Percentiles rank a stretch among this genome's conserved stretches.
Evolutionary conservation across 2,329 filamentous ascomycete genomes (phyloP).

Genomic region (Domatiomyces catenatus): DNA sequence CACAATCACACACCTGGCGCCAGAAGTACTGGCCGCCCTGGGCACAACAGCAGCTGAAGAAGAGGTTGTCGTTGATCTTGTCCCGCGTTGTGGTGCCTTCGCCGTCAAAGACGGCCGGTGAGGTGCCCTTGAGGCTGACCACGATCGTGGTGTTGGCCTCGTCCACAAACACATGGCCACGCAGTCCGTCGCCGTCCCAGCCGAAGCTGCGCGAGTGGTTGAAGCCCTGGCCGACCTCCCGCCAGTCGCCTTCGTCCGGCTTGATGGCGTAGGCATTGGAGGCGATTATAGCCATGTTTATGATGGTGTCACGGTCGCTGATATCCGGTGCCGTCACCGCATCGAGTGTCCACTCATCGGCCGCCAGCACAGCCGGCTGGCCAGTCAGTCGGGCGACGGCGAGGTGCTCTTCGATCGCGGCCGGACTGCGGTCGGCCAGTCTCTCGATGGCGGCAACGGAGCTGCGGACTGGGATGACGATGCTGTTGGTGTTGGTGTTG

Average conservation of each 20-base stretch:
- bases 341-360: conserved; percentile 70
- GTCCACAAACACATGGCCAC: conserved; percentile 85
- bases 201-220: conserved; percentile 84
- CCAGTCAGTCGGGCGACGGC: conserved; percentile 55
- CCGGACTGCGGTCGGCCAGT: conserved; percentile 60
- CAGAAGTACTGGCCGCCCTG: conserved; percentile 83
- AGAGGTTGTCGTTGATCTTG: conserved; percentile 94
- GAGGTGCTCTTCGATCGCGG: conserved; percentile 64
- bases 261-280: conserved; percentile 73
- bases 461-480: conserved; percentile 39
- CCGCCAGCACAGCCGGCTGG: conserved; percentile 49
- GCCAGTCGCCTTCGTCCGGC: conserved; percentile 61
- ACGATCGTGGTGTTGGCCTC: conserved; percentile 72
- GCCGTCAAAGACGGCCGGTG: conserved; percentile 84
- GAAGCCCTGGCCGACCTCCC: conserved; percentile 61
- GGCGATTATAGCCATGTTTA: conserved; percentile 76
- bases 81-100: conserved; percentile 93
- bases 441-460: conserved; percentile 58
- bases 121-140: conserved; percentile 85
- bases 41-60: conserved; percentile 94
- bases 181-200: conserved; percentile 76
- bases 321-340: conserved; percentile 64
- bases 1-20: conserved; percentile 82
- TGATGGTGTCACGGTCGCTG: conserved; percentile 67
- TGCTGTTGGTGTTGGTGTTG: not conserved